Evolutionary conservation across 2,329 filamentous ascomycete species (phyloP).

Genomic region (Fusarium miscanthi): DNA sequence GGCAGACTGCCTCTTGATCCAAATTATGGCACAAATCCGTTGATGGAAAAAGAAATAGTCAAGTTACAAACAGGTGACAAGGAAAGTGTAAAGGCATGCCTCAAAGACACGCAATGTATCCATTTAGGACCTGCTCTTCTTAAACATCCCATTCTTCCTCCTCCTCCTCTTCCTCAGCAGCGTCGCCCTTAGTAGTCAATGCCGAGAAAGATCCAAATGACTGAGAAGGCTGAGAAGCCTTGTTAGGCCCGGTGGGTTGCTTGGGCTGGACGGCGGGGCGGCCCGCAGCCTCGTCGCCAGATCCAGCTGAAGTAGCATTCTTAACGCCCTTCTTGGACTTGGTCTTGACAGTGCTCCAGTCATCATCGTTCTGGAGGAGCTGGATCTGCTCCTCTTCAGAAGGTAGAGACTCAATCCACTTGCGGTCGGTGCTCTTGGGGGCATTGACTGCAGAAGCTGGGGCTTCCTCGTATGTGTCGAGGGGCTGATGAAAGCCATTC

Average conservation of each 20-base stretch:
- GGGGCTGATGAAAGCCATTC: slow-evolving; percentile 58
- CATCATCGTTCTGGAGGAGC: slow-evolving; percentile 62
- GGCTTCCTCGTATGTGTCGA: slow-evolving; percentile 67
- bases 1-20: slow-evolving; percentile 37
- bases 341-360: slow-evolving; percentile 70
- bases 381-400: slow-evolving; percentile 73
- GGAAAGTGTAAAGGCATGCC: slow-evolving; percentile 20
- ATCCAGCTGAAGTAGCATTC: slow-evolving; percentile 52
- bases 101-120: slow-evolving; percentile 17
- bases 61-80: slow-evolving; percentile 33
- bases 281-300: slow-evolving; percentile 50
- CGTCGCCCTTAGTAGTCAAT: slow-evolving; percentile 56
- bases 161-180: slow-evolving; percentile 56
- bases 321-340: slow-evolving; percentile 59
- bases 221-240: slow-evolving; percentile 49
- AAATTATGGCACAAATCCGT: slow-evolving; percentile 33
- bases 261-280: slow-evolving; percentile 48
- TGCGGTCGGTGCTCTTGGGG: slow-evolving; percentile 50
- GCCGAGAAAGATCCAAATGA: slow-evolving; percentile 62
- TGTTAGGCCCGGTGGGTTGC: slow-evolving; percentile 43
- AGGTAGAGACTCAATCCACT: slow-evolving; percentile 63
- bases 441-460: slow-evolving; percentile 46
- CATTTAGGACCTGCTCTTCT: neutral
- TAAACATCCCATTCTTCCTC: slow-evolving; percentile 66
- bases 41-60: slow-evolving; percentile 34